Conservation (phyloP, 768 basidiomycete species). For the Suillus luteus region DNA sequence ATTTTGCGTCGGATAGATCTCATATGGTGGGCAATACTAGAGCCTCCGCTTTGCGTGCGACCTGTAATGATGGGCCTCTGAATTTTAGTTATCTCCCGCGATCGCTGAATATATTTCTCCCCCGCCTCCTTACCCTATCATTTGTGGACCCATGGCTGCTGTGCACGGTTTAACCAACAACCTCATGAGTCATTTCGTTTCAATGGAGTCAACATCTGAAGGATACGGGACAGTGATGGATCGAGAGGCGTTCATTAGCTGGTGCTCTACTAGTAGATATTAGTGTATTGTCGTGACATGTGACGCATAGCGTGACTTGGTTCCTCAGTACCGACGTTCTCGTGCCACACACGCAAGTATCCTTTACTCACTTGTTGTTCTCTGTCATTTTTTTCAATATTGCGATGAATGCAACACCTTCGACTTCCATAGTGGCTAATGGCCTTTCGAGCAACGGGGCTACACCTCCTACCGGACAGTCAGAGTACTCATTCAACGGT, state of each 20-base stretch:
- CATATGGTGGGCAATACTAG: constrained; percentile 59
- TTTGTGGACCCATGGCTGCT: constrained; percentile 47
- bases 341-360: constrained; percentile 7
- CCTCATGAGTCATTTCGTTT: constrained; percentile 60
- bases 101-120: constrained; percentile 39
- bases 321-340: neutral
- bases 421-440: constrained; percentile 39
- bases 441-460: constrained; percentile 51
- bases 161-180: constrained; percentile 47
- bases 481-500: constrained; percentile 40
- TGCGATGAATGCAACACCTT: constrained; percentile 28
- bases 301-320: constrained; percentile 6
- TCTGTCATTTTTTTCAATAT: neutral
- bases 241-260: constrained; percentile 23
- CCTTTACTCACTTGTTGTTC: neutral
- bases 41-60: constrained; percentile 17
- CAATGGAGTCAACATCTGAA: constrained; percentile 40
- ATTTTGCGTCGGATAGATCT: constrained; percentile 75
- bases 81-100: constrained; percentile 9
- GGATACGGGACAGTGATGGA: constrained; percentile 46
- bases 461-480: constrained; percentile 38
- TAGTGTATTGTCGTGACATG: constrained; percentile 7
- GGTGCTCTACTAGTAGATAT: constrained; percentile 20
- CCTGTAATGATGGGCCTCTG: constrained; percentile 4
- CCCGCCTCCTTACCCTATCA: constrained; percentile 51